phyloP scores from a whole-genome alignment of 1,284 basidiomycete species.

The Taiwanofungus camphoratus region DNA sequence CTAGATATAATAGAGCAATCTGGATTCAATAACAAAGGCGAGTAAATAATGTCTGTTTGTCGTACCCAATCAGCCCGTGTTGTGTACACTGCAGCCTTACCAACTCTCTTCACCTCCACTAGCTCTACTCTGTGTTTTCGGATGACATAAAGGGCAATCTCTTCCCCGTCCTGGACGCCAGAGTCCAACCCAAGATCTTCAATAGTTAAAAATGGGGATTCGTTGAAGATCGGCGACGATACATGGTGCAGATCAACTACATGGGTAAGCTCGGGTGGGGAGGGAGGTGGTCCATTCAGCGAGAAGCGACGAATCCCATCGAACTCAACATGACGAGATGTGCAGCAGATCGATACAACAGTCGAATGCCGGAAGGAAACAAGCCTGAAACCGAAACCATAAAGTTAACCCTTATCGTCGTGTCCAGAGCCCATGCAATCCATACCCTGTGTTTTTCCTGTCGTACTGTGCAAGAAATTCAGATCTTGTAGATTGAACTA shows the following conservation, averaged over 20 bases:
- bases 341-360: constrained; percentile 10
- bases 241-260: constrained; percentile 4
- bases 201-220: constrained; percentile 1
- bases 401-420: no score
- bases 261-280: neutral
- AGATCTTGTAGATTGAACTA: neutral
- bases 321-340: constrained; percentile 2
- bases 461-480: constrained; percentile 3
- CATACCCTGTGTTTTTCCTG: constrained; percentile 7
- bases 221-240: constrained; percentile 8
- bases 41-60: neutral
- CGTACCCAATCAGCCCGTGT: constrained; percentile 9
- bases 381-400: neutral
- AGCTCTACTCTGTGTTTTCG: neutral
- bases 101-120: neutral
- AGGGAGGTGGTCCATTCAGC: neutral
- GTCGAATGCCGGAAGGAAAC: constrained; percentile 9
- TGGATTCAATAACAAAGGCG: neutral
- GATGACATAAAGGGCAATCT: constrained; percentile 7
- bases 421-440: no score
- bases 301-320: constrained; percentile 9
- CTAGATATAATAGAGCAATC: neutral
- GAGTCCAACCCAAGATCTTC: constrained; percentile 6
- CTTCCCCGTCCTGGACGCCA: neutral
- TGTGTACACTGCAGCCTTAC: constrained; percentile 9